Percentiles rank a stretch among this genome's conserved stretches.
These are phyloP conservation scores for Coleophoma eucalyptorum DNA, from an alignment of 2,329 filamentous ascomycete genomes.

Conservation along the genomic window DNA sequence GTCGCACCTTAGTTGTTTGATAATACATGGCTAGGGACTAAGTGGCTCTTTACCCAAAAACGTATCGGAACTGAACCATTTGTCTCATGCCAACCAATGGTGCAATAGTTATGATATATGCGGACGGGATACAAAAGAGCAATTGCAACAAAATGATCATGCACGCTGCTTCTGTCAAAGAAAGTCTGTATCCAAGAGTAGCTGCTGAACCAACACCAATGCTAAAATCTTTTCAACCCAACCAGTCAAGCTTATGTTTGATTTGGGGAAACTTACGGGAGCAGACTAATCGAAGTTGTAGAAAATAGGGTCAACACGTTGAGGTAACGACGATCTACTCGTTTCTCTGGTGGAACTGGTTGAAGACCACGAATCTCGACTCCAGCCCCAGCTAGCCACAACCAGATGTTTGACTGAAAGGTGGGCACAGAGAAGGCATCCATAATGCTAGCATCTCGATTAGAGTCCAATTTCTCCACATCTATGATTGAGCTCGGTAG, in stretches of 20 bases:
- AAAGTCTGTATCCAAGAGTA: constrained; percentile 47
- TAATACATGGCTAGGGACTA: constrained; percentile 54
- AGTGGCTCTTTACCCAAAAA: constrained; percentile 58
- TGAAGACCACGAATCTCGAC: constrained; percentile 51
- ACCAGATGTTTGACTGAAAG: too few relatives aligned
- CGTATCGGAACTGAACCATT: constrained; percentile 61
- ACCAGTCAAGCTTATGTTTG: constrained; percentile 11
- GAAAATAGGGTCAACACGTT: constrained; percentile 60
- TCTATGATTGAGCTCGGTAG: too few relatives aligned
- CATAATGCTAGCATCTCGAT: too few relatives aligned
- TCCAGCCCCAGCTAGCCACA: constrained; percentile 26
- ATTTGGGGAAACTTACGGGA: constrained; percentile 48
- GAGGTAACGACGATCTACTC: constrained; percentile 47
- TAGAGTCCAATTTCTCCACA: too few relatives aligned
- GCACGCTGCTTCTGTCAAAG: constrained; percentile 44
- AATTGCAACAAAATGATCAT: constrained; percentile 62
- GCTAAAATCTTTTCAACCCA: constrained; percentile 24
- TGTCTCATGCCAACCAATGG: constrained; percentile 62
- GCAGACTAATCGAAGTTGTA: constrained; percentile 50
- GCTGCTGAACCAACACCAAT: constrained; percentile 63
- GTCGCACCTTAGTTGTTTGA: constrained; percentile 63
- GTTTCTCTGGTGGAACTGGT: constrained; percentile 50
- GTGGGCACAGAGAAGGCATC: too few relatives aligned
- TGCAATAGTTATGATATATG: constrained; percentile 53
- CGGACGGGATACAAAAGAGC: constrained; percentile 47